phyloP scores from a whole-genome alignment of 345 rosid genomes.

The Eucalyptus regnans region DNA sequence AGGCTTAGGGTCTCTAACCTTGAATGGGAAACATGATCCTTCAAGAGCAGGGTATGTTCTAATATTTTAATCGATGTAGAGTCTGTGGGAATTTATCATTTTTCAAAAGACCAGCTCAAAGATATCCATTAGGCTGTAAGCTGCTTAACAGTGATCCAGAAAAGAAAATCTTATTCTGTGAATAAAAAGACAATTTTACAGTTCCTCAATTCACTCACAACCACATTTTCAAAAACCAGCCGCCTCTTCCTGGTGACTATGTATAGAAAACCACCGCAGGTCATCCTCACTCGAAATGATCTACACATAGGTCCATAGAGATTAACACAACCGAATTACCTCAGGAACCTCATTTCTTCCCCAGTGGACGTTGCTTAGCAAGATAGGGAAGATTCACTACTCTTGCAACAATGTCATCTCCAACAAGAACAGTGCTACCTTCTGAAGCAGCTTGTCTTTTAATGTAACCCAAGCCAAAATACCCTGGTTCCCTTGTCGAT shows the following conservation, averaged over 20 bases:
- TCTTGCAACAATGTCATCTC: constrained; percentile 40
- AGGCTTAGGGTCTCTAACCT: background rate
- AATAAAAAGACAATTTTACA: background rate
- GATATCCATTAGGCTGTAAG: background rate
- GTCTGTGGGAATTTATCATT: background rate
- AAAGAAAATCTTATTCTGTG: background rate
- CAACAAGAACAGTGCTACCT: constrained; percentile 46
- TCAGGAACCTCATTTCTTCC: constrained; percentile 8
- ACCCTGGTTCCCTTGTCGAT: constrained; percentile 21
- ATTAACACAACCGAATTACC: background rate
- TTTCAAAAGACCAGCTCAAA: background rate
- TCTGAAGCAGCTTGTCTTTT: constrained; percentile 35
- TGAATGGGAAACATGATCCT: background rate
- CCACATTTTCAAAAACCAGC: background rate
- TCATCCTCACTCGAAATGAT: background rate
- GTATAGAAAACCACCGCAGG: background rate
- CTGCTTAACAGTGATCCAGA: background rate
- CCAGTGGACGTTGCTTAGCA: constrained; percentile 34
- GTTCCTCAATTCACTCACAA: background rate
- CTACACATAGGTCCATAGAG: background rate
- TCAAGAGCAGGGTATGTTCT: background rate
- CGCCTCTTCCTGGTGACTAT: background rate
- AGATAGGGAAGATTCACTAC: constrained; percentile 57
- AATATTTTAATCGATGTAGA: background rate
- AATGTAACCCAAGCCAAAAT: constrained; percentile 75